Conservation (phyloP, 2,329 filamentous ascomycete species). For the Penicillium olsonii region DNA sequence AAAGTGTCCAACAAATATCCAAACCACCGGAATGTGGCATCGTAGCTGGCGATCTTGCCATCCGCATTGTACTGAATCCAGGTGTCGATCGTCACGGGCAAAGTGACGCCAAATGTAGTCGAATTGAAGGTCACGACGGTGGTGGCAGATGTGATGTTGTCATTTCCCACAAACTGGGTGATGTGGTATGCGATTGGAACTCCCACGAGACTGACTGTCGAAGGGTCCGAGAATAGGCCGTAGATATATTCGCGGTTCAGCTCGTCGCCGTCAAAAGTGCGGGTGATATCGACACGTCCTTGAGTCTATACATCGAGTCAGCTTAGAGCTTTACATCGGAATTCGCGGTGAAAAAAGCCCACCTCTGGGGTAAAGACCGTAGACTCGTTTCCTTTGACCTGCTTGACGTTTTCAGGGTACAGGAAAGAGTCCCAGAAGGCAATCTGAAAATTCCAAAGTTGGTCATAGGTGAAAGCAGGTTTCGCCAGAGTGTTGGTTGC, state of each 20-base stretch:
- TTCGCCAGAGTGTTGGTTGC: neutral
- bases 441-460: conserved; percentile 27
- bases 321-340: too few species aligned
- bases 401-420: conserved; percentile 25
- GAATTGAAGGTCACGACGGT: conserved; percentile 28
- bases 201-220: conserved; percentile 21
- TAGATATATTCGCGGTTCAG: conserved; percentile 33
- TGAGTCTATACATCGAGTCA: conserved; percentile 17
- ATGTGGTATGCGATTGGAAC: conserved; percentile 27
- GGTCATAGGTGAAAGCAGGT: conserved; percentile 18
- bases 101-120: conserved; percentile 22
- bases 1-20: conserved; percentile 23
- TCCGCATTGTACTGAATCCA: conserved; percentile 27
- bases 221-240: conserved; percentile 25
- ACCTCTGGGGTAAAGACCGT: conserved; percentile 27
- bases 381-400: conserved; percentile 22
- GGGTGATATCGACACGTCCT: conserved; percentile 30
- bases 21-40: conserved; percentile 30
- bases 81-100: conserved; percentile 29
- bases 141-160: conserved; percentile 23
- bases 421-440: conserved; percentile 28
- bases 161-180: conserved; percentile 27
- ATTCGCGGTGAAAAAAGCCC: neutral
- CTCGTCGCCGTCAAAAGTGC: conserved; percentile 27
- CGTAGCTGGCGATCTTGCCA: conserved; percentile 28